Percentiles rank a stretch among this genome's conserved stretches.
Conservation (phyloP, 2,329 filamentous ascomycete species). For the Zarea fungicola region DNA sequence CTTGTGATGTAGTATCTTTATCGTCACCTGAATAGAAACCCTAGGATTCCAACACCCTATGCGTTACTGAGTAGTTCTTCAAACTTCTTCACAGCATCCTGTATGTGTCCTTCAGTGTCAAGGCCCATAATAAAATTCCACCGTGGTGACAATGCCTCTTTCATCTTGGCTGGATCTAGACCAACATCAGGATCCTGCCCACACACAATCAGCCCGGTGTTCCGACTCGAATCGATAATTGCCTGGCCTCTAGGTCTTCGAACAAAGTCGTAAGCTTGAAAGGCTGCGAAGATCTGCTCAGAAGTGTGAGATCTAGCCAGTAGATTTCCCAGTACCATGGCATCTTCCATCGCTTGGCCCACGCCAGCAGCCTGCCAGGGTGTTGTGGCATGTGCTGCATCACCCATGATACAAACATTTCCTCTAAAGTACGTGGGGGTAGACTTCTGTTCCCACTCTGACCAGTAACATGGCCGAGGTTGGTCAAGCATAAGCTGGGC, state of each 20-base stretch:
- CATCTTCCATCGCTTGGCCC: slow-evolving; percentile 22
- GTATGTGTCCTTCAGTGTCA: no score
- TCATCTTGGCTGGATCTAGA: not conserved
- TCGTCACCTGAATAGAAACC: no score
- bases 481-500: slow-evolving; percentile 12
- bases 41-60: no score
- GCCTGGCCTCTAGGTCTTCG: slow-evolving; percentile 9
- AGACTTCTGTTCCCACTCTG: slow-evolving; percentile 15
- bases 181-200: not conserved
- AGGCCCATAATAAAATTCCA: not conserved
- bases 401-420: slow-evolving; percentile 20
- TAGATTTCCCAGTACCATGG: slow-evolving; percentile 17
- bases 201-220: slow-evolving; percentile 8
- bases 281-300: slow-evolving; percentile 13
- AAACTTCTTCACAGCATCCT: no score
- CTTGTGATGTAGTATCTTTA: no score
- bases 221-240: slow-evolving; percentile 12
- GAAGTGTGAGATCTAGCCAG: not conserved
- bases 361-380: slow-evolving; percentile 22
- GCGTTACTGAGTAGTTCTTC: no score
- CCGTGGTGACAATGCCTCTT: not conserved
- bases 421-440: slow-evolving; percentile 16
- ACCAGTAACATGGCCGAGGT: not conserved
- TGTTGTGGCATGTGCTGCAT: slow-evolving; percentile 22
- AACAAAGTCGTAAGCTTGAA: slow-evolving; percentile 15